A percentile compares a stretch with the other conserved stretches of the same genome.
phyloP scores from a whole-genome alignment of 768 basidiomycete genomes.

The Macrolepiota dolichaula region DNA sequence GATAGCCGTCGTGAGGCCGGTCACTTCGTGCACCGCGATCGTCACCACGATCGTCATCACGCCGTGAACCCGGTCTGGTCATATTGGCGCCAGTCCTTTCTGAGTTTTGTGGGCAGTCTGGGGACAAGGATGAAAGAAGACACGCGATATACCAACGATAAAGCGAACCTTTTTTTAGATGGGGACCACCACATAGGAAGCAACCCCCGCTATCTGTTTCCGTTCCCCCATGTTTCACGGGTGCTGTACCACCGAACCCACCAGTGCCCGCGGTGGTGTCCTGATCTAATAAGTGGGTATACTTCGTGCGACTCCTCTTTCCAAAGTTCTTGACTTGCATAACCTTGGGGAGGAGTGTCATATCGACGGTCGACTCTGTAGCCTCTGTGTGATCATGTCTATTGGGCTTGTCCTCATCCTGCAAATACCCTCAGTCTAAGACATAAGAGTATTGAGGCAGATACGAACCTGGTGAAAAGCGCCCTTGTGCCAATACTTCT shows the following conservation, averaged over 20 bases:
- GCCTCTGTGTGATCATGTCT: conserved; percentile 86
- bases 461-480: conserved; percentile 88
- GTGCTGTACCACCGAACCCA: conserved; percentile 61
- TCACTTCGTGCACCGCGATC: conserved; percentile 10
- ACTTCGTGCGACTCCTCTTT: conserved; percentile 89
- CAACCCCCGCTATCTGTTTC: conserved; percentile 67
- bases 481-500: conserved; percentile 99
- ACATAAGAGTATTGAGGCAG: not conserved
- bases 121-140: not conserved
- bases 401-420: conserved; percentile 85
- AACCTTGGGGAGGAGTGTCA: conserved; percentile 85
- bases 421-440: conserved; percentile 8
- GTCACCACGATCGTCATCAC: conserved; percentile 13
- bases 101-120: conserved; percentile 30
- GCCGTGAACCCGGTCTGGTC: conserved; percentile 8
- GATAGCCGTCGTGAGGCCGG: conserved; percentile 5
- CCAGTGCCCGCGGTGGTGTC: conserved; percentile 72
- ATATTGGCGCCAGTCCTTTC: conserved; percentile 25
- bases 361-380: conserved; percentile 84
- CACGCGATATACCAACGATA: not conserved
- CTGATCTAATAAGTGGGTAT: conserved; percentile 93
- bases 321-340: conserved; percentile 98
- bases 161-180: conserved; percentile 79
- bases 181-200: conserved; percentile 92
- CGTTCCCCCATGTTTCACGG: conserved; percentile 54